A percentile compares a stretch with the other conserved stretches of the same genome.
These are phyloP conservation scores for Microcyclosporella mali DNA, from an alignment of 2,329 filamentous ascomycete species.

Conservation along the genomic window DNA sequence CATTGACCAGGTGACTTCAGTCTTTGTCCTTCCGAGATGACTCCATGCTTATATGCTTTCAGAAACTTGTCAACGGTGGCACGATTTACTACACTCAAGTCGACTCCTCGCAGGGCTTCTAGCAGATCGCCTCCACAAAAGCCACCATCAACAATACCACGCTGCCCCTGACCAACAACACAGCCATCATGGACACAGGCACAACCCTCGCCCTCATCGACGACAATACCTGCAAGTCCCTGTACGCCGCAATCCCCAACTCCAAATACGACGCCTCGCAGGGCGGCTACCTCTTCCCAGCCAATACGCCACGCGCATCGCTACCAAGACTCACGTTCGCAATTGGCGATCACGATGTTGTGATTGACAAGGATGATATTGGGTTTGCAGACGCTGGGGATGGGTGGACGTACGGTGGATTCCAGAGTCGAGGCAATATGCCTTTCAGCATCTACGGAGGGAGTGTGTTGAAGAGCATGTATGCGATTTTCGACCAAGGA, in stretches of 20 bases:
- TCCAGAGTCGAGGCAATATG: conserved; percentile 56
- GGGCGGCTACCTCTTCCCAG: conserved; percentile 57
- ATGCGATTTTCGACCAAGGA: conserved; percentile 56
- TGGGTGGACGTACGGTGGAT: conserved; percentile 56
- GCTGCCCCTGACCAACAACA: conserved; percentile 50
- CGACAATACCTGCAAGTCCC: conserved; percentile 53
- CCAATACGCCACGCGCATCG: conserved; percentile 43
- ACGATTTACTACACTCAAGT: conserved; percentile 51
- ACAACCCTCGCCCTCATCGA: conserved; percentile 62
- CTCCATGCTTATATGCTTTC: too few relatives aligned
- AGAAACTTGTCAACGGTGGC: conserved; percentile 49
- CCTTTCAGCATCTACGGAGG: conserved; percentile 60
- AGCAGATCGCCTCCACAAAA: conserved; percentile 56
- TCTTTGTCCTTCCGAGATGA: too few relatives aligned
- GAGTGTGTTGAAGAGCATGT: conserved; percentile 59
- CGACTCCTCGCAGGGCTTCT: conserved; percentile 61
- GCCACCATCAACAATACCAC: conserved; percentile 53
- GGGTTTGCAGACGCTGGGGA: conserved; percentile 52
- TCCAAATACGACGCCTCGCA: conserved; percentile 36
- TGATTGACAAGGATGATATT: conserved; percentile 58
- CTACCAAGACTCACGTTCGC: conserved; percentile 58
- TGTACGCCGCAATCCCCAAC: conserved; percentile 60
- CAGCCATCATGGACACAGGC: conserved; percentile 65
- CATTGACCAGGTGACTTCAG: conserved; percentile 49
- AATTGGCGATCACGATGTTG: conserved; percentile 55